A percentile compares a stretch with the other conserved stretches of the same genome.
phyloP scores from a whole-genome alignment of 2,329 filamentous ascomycete genomes.

The Fusarium sterilihyphosum region DNA sequence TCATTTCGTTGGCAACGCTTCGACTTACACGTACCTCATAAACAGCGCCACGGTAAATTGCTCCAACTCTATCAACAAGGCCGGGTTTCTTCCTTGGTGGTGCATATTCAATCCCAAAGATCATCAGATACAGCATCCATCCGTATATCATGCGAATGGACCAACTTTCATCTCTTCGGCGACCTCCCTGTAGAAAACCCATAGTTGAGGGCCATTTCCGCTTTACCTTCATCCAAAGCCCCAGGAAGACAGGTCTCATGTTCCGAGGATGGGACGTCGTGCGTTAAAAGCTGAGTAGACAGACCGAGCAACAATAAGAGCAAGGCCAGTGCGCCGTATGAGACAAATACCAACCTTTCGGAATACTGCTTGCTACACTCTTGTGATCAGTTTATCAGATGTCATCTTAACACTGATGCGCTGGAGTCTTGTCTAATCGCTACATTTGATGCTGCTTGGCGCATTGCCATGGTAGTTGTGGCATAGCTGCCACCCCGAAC shows the following conservation, averaged over 20 bases:
- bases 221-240: not conserved
- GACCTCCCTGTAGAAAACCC: not conserved
- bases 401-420: not conserved
- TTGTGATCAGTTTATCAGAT: not conserved
- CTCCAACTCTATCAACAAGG: too few species aligned
- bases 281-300: not conserved
- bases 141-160: too few species aligned
- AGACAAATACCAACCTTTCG: not conserved
- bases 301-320: not conserved
- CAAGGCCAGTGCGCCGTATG: not conserved
- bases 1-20: not conserved
- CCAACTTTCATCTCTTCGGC: not conserved
- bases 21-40: not conserved
- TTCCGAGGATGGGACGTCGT: not conserved
- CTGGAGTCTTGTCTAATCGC: accelerated
- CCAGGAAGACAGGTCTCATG: not conserved
- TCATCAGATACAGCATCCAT: too few species aligned
- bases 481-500: not conserved
- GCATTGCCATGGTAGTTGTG: not conserved
- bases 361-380: not conserved
- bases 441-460: not conserved
- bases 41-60: not conserved
- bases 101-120: not conserved
- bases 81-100: not conserved
- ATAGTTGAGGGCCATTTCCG: too few species aligned